phyloP scores from a whole-genome alignment of 2,329 filamentous ascomycete species.

The Diaporthe vaccinii region DNA sequence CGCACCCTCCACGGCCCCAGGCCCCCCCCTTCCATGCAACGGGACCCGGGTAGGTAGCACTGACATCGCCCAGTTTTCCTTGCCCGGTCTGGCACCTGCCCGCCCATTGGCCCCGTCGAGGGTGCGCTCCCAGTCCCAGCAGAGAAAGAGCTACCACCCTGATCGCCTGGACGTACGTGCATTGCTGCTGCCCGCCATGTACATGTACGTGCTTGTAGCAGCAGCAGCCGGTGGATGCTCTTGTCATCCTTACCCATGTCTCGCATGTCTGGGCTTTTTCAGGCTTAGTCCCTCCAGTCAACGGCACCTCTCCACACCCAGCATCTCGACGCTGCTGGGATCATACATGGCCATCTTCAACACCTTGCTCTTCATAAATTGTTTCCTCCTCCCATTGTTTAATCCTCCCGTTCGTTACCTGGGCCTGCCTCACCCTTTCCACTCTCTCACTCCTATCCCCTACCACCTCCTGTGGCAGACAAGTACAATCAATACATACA shows the following conservation, averaged over 20 bases:
- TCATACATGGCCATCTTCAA: conserved; percentile 46
- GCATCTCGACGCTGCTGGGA: conserved; percentile 45
- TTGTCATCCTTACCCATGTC: conserved; percentile 53
- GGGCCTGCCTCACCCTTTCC: conserved; percentile 21
- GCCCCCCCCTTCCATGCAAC: conserved; percentile 22
- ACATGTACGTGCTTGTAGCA: background rate
- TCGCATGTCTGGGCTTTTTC: conserved; percentile 55
- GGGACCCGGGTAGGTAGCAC: conserved; percentile 34
- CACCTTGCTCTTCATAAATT: conserved; percentile 45
- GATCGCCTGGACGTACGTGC: background rate
- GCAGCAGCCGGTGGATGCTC: conserved; percentile 18
- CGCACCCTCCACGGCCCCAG: conserved; percentile 15
- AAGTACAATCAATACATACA: background rate
- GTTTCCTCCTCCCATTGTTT: conserved; percentile 48
- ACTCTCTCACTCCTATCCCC: background rate
- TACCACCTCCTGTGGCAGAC: background rate
- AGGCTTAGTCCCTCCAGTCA: conserved; percentile 54
- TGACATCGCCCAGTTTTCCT: conserved; percentile 32
- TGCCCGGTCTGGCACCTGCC: conserved; percentile 9
- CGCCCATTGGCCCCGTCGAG: conserved; percentile 16
- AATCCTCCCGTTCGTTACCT: conserved; percentile 43
- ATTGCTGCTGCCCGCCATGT: background rate
- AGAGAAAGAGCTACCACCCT: conserved; percentile 17
- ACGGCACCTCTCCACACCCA: conserved; percentile 52
- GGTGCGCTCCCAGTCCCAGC: background rate